These are phyloP conservation scores for Bisporella sp. DNA, from an alignment of 2,329 filamentous ascomycete genomes.

Conservation along the genomic window DNA sequence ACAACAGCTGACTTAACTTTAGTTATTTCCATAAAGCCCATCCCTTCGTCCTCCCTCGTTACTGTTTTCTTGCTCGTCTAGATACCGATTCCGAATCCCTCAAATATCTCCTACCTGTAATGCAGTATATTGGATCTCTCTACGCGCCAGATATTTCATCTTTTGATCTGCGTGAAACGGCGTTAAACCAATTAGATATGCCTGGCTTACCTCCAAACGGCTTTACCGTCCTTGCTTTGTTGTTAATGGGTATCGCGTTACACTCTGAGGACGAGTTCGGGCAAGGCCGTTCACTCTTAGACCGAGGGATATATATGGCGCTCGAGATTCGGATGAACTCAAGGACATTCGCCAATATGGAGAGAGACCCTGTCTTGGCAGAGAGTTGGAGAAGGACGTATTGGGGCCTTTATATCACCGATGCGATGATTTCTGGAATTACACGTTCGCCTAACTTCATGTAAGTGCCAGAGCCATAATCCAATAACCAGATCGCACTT, in stretches of 20 bases:
- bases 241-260: constrained; percentile 31
- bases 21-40: constrained; percentile 28
- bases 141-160: constrained; percentile 26
- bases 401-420: constrained; percentile 28
- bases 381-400: constrained; percentile 32
- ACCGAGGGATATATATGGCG: constrained; percentile 49
- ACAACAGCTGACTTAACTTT: constrained; percentile 5
- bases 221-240: constrained; percentile 30
- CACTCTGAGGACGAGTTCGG: constrained; percentile 28
- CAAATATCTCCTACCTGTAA: constrained; percentile 22
- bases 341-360: constrained; percentile 40
- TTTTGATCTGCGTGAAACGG: constrained; percentile 26
- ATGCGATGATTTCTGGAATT: constrained; percentile 6
- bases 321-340: constrained; percentile 54
- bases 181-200: constrained; percentile 18
- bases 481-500: no score
- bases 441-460: constrained; percentile 11
- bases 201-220: constrained; percentile 21
- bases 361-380: constrained; percentile 24
- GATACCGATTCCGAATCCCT: constrained; percentile 28
- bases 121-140: constrained; percentile 34
- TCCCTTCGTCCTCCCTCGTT: constrained; percentile 30
- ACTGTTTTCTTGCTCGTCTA: constrained; percentile 26
- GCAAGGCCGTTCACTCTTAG: constrained; percentile 25
- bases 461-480: neutral